These are phyloP conservation scores for Plantago lanceolata DNA, from an alignment of 305 asterid genomes.

Conservation along the genomic window DNA sequence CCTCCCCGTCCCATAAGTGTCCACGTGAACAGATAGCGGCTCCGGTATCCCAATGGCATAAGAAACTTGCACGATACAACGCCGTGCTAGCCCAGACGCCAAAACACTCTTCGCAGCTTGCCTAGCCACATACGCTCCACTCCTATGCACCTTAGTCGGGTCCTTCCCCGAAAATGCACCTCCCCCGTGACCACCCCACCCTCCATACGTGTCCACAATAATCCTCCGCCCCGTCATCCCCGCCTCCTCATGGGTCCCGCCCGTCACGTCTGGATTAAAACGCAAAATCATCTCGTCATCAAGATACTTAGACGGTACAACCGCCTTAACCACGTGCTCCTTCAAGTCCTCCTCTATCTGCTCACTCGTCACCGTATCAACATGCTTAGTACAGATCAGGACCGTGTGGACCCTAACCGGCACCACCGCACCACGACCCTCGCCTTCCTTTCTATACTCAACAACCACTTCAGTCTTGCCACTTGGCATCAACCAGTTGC, in stretches of 20 bases:
- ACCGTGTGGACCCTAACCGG: constrained; percentile 25
- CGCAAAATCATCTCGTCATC: constrained; percentile 26
- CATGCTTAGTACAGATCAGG: constrained; percentile 26
- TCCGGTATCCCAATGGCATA: constrained; percentile 25
- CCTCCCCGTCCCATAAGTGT: constrained; percentile 23
- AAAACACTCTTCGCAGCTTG: constrained; percentile 26
- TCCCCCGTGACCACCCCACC: constrained; percentile 22
- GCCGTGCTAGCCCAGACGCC: constrained; percentile 26
- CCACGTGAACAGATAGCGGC: constrained; percentile 25
- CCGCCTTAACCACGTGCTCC: constrained; percentile 23
- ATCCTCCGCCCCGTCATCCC: constrained; percentile 25
- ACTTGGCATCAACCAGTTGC: constrained; percentile 25
- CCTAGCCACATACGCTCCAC: constrained; percentile 25
- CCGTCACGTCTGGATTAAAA: constrained; percentile 25
- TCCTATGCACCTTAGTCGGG: constrained; percentile 23
- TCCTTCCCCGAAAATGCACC: constrained; percentile 23
- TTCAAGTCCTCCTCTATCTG: constrained; percentile 24
- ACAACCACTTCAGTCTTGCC: constrained; percentile 25
- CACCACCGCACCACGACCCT: constrained; percentile 27
- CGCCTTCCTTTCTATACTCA: constrained; percentile 21
- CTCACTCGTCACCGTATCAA: constrained; percentile 23
- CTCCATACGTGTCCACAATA: constrained; percentile 19
- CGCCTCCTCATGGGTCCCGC: constrained; percentile 26
- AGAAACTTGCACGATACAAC: constrained; percentile 26
- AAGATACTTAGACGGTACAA: constrained; percentile 19